These are phyloP conservation scores for Cairneyella variabilis DNA, from an alignment of 495 filamentous ascomycete species.

Conservation along the genomic window DNA sequence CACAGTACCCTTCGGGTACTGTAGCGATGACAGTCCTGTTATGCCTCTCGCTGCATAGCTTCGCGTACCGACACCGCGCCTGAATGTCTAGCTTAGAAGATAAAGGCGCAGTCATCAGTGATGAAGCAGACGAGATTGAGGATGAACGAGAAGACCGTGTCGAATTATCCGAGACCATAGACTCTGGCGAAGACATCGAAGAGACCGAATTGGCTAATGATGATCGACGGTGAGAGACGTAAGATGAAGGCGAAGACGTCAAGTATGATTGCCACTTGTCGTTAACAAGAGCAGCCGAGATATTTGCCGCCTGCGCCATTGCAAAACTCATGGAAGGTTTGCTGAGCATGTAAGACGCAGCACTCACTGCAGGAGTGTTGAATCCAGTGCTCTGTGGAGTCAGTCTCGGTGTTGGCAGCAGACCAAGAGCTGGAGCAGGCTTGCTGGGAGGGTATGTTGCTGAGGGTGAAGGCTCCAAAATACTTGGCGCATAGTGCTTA, in stretches of 20 bases:
- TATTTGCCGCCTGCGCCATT: constrained; percentile 70
- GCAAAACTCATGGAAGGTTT: constrained; percentile 67
- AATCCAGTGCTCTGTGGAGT: constrained; percentile 72
- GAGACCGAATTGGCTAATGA: constrained; percentile 76
- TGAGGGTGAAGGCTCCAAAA: constrained; percentile 59
- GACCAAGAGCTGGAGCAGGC: constrained; percentile 50
- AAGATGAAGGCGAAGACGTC: constrained; percentile 47
- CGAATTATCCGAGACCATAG: constrained; percentile 81
- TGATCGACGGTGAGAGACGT: constrained; percentile 63
- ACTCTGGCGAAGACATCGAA: constrained; percentile 80
- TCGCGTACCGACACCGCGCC: constrained; percentile 80
- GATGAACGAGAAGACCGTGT: constrained; percentile 67
- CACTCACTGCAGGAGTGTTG: constrained; percentile 90
- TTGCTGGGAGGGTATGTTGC: constrained; percentile 47
- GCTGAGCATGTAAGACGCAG: constrained; percentile 48
- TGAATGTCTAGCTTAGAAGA: constrained; percentile 69
- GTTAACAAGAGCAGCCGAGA: constrained; percentile 50
- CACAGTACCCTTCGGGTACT: constrained; percentile 50
- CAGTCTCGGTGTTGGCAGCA: constrained; percentile 74
- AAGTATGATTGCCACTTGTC: constrained; percentile 55
- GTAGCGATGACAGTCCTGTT: constrained; percentile 44
- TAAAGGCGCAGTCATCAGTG: constrained; percentile 58
- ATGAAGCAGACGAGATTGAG: constrained; percentile 69
- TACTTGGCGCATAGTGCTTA: constrained; percentile 42
- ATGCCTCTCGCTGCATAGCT: constrained; percentile 50